Evolutionary conservation across 2,329 filamentous ascomycete species (phyloP).

Genomic region (Colletotrichum shisoi): DNA sequence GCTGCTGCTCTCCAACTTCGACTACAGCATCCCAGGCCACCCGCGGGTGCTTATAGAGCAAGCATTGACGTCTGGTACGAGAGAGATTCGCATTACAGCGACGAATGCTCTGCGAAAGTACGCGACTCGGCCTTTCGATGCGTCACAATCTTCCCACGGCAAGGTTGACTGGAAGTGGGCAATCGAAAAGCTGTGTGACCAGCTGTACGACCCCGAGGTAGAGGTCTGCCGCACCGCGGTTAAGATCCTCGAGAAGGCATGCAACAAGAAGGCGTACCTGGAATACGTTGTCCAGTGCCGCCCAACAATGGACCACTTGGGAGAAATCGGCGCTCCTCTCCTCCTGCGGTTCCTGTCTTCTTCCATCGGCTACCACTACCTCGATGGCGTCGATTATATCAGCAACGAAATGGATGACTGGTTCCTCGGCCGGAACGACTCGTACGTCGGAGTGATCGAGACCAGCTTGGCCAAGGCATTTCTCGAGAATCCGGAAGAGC

Average conservation of each 20-base stretch:
- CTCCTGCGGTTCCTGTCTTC: constrained; percentile 92
- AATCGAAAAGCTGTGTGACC: constrained; percentile 94
- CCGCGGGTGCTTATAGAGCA: constrained; percentile 92
- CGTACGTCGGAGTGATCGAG: constrained; percentile 93
- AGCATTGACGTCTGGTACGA: constrained; percentile 88
- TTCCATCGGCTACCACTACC: constrained; percentile 95
- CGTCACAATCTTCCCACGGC: constrained; percentile 46
- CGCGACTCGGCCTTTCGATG: constrained; percentile 64
- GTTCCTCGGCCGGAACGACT: constrained; percentile 95
- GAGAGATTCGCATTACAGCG: constrained; percentile 88
- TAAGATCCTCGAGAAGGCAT: constrained; percentile 96
- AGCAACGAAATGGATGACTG: constrained; percentile 99
- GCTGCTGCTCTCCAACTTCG: constrained; percentile 86
- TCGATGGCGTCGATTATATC: constrained; percentile 97
- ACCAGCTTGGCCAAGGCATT: constrained; percentile 92
- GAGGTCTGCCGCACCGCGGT: constrained; percentile 96
- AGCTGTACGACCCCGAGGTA: constrained; percentile 95
- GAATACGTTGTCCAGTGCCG: constrained; percentile 98
- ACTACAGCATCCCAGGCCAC: constrained; percentile 88
- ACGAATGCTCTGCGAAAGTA: constrained; percentile 89
- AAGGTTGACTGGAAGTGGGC: constrained; percentile 85
- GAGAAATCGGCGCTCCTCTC: constrained; percentile 93
- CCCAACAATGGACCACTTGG: constrained; percentile 91
- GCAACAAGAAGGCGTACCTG: constrained; percentile 87
- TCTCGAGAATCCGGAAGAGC: constrained; percentile 68